phyloP scores from a whole-genome alignment of 2,329 filamentous ascomycete genomes.

The Diaporthe sp. region DNA sequence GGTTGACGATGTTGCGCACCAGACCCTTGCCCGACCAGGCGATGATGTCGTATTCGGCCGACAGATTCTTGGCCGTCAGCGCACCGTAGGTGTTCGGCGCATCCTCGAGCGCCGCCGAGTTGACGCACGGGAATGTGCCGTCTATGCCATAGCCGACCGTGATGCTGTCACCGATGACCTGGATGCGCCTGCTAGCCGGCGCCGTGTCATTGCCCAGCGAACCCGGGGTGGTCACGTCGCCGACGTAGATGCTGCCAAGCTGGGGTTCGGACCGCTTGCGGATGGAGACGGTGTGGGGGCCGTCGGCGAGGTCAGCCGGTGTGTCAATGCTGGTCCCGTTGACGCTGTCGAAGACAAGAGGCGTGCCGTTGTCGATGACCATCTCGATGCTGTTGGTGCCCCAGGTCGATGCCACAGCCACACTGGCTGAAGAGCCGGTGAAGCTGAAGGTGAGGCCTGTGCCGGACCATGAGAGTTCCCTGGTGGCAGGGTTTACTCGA shows the following conservation, averaged over 20 bases:
- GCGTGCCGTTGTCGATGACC: constrained; percentile 45
- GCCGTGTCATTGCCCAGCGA: constrained; percentile 17
- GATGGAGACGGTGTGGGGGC: constrained; percentile 49
- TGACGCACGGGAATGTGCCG: constrained; percentile 50
- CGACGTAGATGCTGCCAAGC: constrained; percentile 47
- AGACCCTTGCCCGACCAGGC: constrained; percentile 57
- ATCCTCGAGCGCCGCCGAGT: constrained; percentile 51
- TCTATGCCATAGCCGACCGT: constrained; percentile 56
- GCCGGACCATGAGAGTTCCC: constrained; percentile 56
- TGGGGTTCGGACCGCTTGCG: constrained; percentile 51
- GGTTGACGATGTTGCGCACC: constrained; percentile 49
- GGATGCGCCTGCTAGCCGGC: constrained; percentile 48
- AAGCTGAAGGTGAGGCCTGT: constrained; percentile 54
- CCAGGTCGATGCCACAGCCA: constrained; percentile 44
- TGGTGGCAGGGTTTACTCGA: constrained; percentile 53
- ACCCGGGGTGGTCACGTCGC: constrained; percentile 38
- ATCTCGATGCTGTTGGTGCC: constrained; percentile 49
- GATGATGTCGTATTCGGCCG: constrained; percentile 54
- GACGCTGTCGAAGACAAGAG: constrained; percentile 43
- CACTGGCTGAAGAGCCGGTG: constrained; percentile 50
- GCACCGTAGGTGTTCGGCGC: constrained; percentile 55
- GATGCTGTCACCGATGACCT: constrained; percentile 57
- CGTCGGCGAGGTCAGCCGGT: constrained; percentile 42
- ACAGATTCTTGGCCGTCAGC: constrained; percentile 51
- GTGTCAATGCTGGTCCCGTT: constrained; percentile 44